A percentile compares a stretch with the other conserved stretches of the same genome.
Conservation (phyloP, 768 basidiomycete species). For the Pleurotus pulmonarius region DNA sequence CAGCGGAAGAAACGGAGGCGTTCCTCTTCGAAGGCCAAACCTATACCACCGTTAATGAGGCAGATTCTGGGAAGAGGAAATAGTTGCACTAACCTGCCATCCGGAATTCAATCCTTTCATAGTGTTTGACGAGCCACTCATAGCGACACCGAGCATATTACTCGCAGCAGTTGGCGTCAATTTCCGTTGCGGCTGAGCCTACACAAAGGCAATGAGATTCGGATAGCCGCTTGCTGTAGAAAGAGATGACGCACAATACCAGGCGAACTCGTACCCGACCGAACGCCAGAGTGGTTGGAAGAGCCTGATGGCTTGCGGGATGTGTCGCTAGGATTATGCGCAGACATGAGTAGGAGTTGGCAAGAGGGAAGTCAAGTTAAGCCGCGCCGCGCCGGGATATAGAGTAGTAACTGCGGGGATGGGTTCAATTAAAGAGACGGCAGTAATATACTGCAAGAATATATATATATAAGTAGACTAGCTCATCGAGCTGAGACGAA, state of each 20-base stretch:
- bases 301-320: slow-evolving; percentile 69
- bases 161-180: slow-evolving; percentile 34
- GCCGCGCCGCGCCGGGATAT: background rate
- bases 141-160: slow-evolving; percentile 52
- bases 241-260: slow-evolving; percentile 41
- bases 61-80: slow-evolving; percentile 8
- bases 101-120: slow-evolving; percentile 56
- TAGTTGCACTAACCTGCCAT: slow-evolving; percentile 54
- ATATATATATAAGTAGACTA: background rate
- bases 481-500: background rate
- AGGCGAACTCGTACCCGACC: slow-evolving; percentile 61
- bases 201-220: slow-evolving; percentile 10
- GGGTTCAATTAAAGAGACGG: too few relatives aligned
- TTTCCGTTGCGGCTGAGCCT: slow-evolving; percentile 44
- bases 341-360: slow-evolving; percentile 22
- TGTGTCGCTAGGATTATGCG: slow-evolving; percentile 37
- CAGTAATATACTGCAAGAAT: background rate
- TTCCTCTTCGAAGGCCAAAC: slow-evolving; percentile 64
- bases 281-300: slow-evolving; percentile 59
- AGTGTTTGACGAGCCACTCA: slow-evolving; percentile 36
- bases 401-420: background rate
- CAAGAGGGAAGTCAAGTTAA: background rate
- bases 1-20: slow-evolving; percentile 57
- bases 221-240: background rate
- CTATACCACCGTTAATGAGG: slow-evolving; percentile 27